Percentiles rank a stretch among this genome's conserved stretches.
These are phyloP conservation scores for Populus nigra DNA, from an alignment of 345 rosid species.

Conservation along the genomic window DNA sequence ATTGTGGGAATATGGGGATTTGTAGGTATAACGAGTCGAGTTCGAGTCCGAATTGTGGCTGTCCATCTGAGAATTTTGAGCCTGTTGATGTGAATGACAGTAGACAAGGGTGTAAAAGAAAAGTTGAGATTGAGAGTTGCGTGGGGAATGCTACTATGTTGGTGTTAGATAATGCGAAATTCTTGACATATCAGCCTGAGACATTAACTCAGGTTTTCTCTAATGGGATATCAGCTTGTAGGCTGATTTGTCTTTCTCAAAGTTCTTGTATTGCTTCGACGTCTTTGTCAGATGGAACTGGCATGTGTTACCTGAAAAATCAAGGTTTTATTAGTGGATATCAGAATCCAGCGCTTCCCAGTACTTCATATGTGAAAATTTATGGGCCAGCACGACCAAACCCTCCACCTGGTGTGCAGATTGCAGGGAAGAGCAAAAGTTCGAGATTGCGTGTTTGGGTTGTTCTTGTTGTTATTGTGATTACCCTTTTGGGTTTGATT, in stretches of 20 bases:
- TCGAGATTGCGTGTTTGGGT: constrained; percentile 31
- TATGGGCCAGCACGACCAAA: constrained; percentile 49
- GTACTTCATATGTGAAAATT: constrained; percentile 62
- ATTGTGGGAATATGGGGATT: constrained; percentile 63
- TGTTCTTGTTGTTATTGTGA: constrained; percentile 36
- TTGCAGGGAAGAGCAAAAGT: constrained; percentile 9
- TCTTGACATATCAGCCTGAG: constrained; percentile 53
- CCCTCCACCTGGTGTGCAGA: constrained; percentile 9
- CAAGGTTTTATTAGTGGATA: constrained; percentile 49
- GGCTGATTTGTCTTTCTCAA: constrained; percentile 47
- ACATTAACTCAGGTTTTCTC: constrained; percentile 31
- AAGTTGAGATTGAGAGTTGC: constrained; percentile 49
- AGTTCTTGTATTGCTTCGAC: constrained; percentile 54
- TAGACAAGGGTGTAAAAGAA: constrained; percentile 62
- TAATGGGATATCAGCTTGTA: constrained; percentile 51
- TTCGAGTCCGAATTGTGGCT: constrained; percentile 44
- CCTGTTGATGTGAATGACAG: constrained; percentile 42
- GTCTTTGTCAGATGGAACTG: constrained; percentile 57
- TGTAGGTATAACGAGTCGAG: constrained; percentile 46
- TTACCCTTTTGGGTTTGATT: constrained; percentile 41
- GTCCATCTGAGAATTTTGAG: constrained; percentile 67
- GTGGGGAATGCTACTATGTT: constrained; percentile 49
- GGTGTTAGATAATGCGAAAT: constrained; percentile 44
- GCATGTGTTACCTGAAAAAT: constrained; percentile 46
- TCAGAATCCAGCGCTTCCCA: constrained; percentile 51